Evolutionary conservation across 176 grass and related monocot species (phyloP).

Genomic region (Dactylis glomerata): DNA sequence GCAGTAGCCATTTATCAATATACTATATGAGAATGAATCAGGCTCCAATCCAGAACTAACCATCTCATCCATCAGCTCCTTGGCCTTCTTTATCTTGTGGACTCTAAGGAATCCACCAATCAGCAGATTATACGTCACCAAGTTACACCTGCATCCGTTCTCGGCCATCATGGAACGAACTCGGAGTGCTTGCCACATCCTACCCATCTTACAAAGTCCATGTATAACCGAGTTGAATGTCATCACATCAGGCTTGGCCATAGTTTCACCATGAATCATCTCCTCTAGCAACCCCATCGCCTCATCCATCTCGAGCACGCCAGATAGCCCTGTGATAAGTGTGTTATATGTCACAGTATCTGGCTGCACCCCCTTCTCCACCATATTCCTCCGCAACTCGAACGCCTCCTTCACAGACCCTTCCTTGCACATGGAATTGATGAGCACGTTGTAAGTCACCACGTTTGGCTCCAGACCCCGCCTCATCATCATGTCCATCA

Average conservation of each 20-base stretch:
- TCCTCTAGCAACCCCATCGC: slow-evolving; percentile 47
- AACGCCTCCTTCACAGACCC: slow-evolving; percentile 34
- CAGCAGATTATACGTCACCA: slow-evolving; percentile 53
- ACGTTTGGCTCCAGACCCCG: slow-evolving; percentile 49
- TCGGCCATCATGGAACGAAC: slow-evolving; percentile 48
- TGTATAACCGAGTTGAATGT: slow-evolving; percentile 64
- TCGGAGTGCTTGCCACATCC: slow-evolving; percentile 25
- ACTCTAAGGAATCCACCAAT: slow-evolving; percentile 52
- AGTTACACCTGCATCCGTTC: slow-evolving; percentile 35
- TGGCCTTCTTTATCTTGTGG: slow-evolving; percentile 37
- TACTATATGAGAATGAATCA: slow-evolving; percentile 49
- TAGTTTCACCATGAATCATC: slow-evolving; percentile 38
- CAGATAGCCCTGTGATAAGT: slow-evolving; percentile 44
- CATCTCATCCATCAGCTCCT: slow-evolving; percentile 46
- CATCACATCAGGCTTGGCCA: slow-evolving; percentile 30
- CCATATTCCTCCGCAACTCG: slow-evolving; percentile 30
- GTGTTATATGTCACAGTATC: slow-evolving; percentile 62
- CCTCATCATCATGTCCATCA: slow-evolving; percentile 52
- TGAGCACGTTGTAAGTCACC: slow-evolving; percentile 52
- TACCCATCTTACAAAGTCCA: slow-evolving; percentile 54
- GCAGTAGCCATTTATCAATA: slow-evolving; percentile 62
- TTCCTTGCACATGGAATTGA: slow-evolving; percentile 52
- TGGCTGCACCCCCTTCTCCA: slow-evolving; percentile 30
- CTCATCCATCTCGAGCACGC: slow-evolving; percentile 46
- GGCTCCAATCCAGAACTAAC: slow-evolving; percentile 34